These are phyloP conservation scores for Ceratocystis colombiana DNA, from an alignment of 2,329 filamentous ascomycete species.

Conservation along the genomic window DNA sequence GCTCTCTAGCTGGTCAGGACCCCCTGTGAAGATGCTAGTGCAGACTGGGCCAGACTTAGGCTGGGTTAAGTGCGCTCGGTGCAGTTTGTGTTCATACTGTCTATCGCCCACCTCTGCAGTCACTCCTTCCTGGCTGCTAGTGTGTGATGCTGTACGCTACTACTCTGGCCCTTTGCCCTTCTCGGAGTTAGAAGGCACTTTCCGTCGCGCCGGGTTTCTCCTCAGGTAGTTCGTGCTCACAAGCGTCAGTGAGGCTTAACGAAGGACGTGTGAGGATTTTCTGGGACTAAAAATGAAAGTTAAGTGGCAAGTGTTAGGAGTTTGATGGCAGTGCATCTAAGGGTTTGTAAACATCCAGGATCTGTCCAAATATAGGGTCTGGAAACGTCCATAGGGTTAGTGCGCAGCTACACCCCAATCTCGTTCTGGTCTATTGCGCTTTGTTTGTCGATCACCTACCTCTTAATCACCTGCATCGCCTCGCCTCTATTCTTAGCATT, in stretches of 20 bases:
- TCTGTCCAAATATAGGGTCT: too few relatives aligned
- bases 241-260: not conserved
- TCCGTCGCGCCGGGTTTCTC: not conserved
- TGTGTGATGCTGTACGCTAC: not conserved
- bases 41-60: not conserved
- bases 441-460: not conserved
- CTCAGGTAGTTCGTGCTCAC: not conserved
- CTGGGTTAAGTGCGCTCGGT: not conserved
- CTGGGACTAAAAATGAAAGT: too few relatives aligned
- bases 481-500: too few relatives aligned
- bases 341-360: too few relatives aligned
- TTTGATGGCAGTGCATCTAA: too few relatives aligned
- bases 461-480: not conserved
- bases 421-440: too few relatives aligned
- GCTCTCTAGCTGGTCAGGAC: not conserved
- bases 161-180: not conserved
- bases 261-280: too few relatives aligned
- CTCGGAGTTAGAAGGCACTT: constrained; percentile 3
- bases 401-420: too few relatives aligned
- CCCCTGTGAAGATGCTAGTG: not conserved
- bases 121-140: not conserved
- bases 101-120: not conserved
- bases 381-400: too few relatives aligned
- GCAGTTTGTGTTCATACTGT: not conserved
- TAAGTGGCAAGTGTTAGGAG: too few relatives aligned